A percentile compares a stretch with the other conserved stretches of the same genome.
phyloP scores from a whole-genome alignment of 192 early-diverging fungal genomes.

The Nowakowskiella sp. region DNA sequence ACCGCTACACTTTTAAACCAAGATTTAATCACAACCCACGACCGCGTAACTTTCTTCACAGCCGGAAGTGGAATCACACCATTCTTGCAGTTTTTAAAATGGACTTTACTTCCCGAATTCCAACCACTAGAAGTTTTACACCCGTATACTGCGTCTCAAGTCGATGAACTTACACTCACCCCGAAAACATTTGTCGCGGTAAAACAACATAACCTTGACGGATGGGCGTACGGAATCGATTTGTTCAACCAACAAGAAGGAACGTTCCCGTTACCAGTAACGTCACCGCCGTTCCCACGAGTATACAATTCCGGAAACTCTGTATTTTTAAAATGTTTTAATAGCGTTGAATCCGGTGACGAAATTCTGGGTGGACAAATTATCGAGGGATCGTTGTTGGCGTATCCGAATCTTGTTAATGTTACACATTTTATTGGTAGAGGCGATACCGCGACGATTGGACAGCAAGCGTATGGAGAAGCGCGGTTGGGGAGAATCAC shows the following conservation, averaged over 20 bases:
- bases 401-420: too few species aligned
- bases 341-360: neutral
- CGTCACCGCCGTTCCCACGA: conserved; percentile 12
- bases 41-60: neutral
- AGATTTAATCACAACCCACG: neutral
- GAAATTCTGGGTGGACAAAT: conserved; percentile 18
- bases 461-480: too few species aligned
- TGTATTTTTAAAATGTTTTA: conserved; percentile 7
- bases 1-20: neutral
- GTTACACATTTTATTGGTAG: too few species aligned
- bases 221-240: conserved; percentile 28
- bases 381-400: conserved; percentile 9
- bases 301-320: conserved; percentile 1
- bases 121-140: too few species aligned
- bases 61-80: neutral
- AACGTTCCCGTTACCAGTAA: conserved; percentile 31
- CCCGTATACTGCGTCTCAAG: too few species aligned
- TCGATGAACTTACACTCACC: conserved; percentile 23
- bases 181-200: conserved; percentile 19
- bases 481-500: too few species aligned
- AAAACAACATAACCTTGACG: conserved; percentile 30
- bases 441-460: too few species aligned
- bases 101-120: neutral
- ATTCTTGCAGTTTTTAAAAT: neutral
- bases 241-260: conserved; percentile 22